Percentiles rank a stretch among this genome's conserved stretches.
These are phyloP conservation scores for Mycena citricolor DNA, from an alignment of 1,284 basidiomycete genomes.

Conservation along the genomic window DNA sequence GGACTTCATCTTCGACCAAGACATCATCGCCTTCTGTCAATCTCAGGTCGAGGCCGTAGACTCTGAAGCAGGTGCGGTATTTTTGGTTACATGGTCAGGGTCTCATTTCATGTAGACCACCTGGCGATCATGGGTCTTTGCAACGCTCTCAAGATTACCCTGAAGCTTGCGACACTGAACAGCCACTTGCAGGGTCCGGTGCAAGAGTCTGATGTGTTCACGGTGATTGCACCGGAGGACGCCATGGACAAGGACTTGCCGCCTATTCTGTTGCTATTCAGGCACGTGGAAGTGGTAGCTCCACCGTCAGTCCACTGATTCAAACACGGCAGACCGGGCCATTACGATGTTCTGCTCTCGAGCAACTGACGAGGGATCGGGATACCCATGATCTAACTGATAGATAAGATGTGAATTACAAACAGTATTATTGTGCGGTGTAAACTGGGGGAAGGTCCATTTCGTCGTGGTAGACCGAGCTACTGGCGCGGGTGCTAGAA, in stretches of 20 bases:
- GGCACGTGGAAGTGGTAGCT: conserved; percentile 50
- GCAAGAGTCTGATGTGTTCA: conserved; percentile 32
- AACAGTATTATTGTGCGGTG: conserved; percentile 21
- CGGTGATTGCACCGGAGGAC: conserved; percentile 17
- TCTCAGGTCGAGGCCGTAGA: conserved; percentile 78
- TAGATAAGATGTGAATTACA: too few species aligned
- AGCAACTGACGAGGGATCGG: conserved; percentile 1
- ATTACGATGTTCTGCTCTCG: conserved; percentile 65
- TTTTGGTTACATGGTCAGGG: conserved; percentile 2
- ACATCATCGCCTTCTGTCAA: conserved; percentile 74
- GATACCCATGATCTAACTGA: too few species aligned
- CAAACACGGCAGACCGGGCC: conserved; percentile 56
- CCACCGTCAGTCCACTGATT: conserved; percentile 6
- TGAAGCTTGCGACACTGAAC: conserved; percentile 42
- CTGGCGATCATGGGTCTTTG: conserved; percentile 82
- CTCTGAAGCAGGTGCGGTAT: conserved; percentile 70
- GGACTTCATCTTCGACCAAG: conserved; percentile 76
- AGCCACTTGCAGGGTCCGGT: conserved; percentile 58
- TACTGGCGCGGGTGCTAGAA: not conserved
- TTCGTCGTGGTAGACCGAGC: not conserved
- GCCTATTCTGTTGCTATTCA: conserved; percentile 68
- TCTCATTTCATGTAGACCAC: conserved; percentile 54
- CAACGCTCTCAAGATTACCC: conserved; percentile 49
- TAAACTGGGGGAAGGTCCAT: conserved; percentile 18
- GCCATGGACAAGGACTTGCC: conserved; percentile 24